A percentile compares a stretch with the other conserved stretches of the same genome.
Evolutionary conservation across 2,329 filamentous ascomycete species (phyloP).

Genomic region (Cercospora brassicicola): DNA sequence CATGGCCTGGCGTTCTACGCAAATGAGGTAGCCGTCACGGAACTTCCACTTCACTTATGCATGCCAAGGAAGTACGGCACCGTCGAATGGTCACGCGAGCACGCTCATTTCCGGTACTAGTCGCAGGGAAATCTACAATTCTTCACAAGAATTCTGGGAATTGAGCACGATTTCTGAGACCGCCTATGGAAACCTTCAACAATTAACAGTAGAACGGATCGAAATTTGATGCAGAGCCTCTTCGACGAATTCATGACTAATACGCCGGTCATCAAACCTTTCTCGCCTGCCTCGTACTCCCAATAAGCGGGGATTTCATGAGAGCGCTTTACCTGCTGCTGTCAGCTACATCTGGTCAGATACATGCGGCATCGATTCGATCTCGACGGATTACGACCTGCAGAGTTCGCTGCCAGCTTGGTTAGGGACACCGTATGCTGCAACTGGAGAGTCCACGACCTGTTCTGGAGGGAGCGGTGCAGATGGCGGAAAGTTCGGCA

Average conservation of each 20-base stretch:
- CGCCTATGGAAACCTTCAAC: background rate
- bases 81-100: background rate
- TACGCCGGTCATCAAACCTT: background rate
- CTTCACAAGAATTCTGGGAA: background rate
- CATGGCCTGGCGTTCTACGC: background rate
- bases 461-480: background rate
- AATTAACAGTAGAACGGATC: background rate
- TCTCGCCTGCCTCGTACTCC: background rate
- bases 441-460: background rate
- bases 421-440: background rate
- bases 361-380: background rate
- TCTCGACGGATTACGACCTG: background rate
- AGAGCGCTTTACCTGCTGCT: background rate
- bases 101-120: background rate
- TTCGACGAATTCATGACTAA: background rate
- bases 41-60: background rate
- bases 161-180: background rate
- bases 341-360: background rate
- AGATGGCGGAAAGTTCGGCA: background rate
- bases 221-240: background rate
- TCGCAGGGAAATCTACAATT: background rate
- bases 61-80: background rate
- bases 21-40: background rate
- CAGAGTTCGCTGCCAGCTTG: background rate
- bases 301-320: background rate